A percentile compares a stretch with the other conserved stretches of the same genome.
These are phyloP conservation scores for Pelargonium australe DNA, from an alignment of 441 rosid genomes.

Conservation along the genomic window DNA sequence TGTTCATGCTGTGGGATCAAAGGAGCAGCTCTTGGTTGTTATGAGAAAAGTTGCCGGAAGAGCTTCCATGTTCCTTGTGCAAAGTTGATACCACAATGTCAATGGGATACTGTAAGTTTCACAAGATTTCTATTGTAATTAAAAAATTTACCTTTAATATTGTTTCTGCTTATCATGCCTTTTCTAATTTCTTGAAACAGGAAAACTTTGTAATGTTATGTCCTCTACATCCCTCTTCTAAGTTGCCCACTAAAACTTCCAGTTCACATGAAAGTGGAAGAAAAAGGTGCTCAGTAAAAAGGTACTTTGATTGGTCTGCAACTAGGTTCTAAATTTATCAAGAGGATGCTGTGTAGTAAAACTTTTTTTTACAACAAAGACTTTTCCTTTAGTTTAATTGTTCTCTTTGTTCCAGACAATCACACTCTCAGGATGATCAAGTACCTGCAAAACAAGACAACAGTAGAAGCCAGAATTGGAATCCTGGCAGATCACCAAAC, in stretches of 20 bases:
- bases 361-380: neutral
- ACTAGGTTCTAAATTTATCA: neutral
- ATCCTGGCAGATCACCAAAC: constrained; percentile 21
- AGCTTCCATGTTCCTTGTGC: constrained; percentile 94
- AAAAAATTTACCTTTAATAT: neutral
- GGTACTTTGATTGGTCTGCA: constrained; percentile 26
- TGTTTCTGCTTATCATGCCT: neutral
- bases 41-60: constrained; percentile 55
- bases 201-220: constrained; percentile 71
- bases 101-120: constrained; percentile 49
- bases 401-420: constrained; percentile 34
- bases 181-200: constrained; percentile 31
- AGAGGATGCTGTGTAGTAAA: neutral
- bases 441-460: constrained; percentile 24
- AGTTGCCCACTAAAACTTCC: constrained; percentile 51
- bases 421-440: constrained; percentile 24
- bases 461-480: constrained; percentile 24
- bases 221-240: constrained; percentile 56
- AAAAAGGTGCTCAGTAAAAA: constrained; percentile 30
- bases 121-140: neutral
- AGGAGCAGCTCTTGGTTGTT: constrained; percentile 11
- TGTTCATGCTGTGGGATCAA: constrained; percentile 23
- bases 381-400: neutral
- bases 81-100: constrained; percentile 58
- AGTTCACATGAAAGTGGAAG: constrained; percentile 28